Percentiles rank a stretch among this genome's conserved stretches.
phyloP scores from a whole-genome alignment of 1,284 basidiomycete species.

The Melampsora americana region DNA sequence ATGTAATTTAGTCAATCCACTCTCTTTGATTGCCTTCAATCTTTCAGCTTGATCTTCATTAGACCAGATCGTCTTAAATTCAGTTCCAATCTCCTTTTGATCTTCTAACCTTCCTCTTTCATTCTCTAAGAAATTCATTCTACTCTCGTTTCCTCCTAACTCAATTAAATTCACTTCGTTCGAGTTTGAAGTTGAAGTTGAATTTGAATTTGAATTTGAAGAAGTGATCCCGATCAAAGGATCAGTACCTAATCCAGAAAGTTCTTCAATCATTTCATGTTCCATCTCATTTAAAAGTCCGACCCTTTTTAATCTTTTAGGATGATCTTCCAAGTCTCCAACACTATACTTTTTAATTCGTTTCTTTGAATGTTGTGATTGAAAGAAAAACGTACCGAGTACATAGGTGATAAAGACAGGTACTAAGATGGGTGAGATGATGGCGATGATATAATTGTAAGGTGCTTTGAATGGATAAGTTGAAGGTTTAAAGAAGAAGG shows the following conservation, averaged over 20 bases:
- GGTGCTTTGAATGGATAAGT: constrained; percentile 28
- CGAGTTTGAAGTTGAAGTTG: no score
- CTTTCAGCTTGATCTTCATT: not conserved
- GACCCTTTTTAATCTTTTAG: constrained; percentile 8
- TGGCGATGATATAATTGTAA: constrained; percentile 25
- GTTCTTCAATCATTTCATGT: constrained; percentile 28
- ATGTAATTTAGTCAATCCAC: constrained; percentile 22
- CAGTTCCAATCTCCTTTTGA: not conserved
- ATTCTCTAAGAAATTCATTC: no score
- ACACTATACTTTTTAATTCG: constrained; percentile 37
- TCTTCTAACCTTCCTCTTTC: no score
- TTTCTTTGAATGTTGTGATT: constrained; percentile 26
- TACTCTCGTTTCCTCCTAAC: not conserved
- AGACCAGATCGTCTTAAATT: not conserved
- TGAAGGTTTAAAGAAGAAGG: constrained; percentile 32
- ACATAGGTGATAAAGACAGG: constrained; percentile 28
- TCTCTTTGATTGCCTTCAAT: not conserved
- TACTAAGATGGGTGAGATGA: constrained; percentile 17
- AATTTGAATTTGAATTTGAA: no score
- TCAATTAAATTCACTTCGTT: not conserved
- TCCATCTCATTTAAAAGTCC: constrained; percentile 26
- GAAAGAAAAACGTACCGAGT: constrained; percentile 23
- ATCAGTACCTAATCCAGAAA: constrained; percentile 21
- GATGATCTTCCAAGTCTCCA: constrained; percentile 16
- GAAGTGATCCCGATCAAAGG: not conserved